Base-by-base conservation (phyloP, 139 green algal genomes). In the Pleodorina starrii region DNA sequence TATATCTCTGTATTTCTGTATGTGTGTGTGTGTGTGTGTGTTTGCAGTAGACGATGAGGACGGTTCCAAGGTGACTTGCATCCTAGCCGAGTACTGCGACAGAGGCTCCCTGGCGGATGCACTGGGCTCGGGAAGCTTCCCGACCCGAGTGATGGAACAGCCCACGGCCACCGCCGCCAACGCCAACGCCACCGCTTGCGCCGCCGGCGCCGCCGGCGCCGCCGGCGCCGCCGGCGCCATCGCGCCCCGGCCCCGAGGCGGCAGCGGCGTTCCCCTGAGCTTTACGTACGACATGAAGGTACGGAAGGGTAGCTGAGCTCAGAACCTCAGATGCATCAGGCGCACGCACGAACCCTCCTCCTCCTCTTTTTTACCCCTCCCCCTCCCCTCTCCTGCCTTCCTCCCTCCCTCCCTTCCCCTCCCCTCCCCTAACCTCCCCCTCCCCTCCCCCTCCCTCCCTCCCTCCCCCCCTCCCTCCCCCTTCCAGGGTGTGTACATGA, bases 21-120 rank as follows among this genome's bases (percentile, higher is more conserved):
- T n/a, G n/a, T n/a, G n/a, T n/a, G n/a, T n/a, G n/a, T n/a, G n/a
- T n/a, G n/a, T n/a, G n/a, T n/a, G n/a, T n/a, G n/a, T n/a, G n/a
- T n/a, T n/a, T n/a, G n/a, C n/a, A n/a, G n/a, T n/a, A n/a, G n/a
- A n/a, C n/a, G n/a, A n/a, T n/a, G n/a, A n/a, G n/a, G n/a, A n/a
- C n/a, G n/a, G n/a, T n/a, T n/a, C n/a, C n/a, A n/a, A n/a, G 2
- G 78, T 85, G 35, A 85, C 78, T 0, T 68, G 44, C 78, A 85
- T 85, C 54, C 54, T 85, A 19, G 78, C 78, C 36, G 78, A 85
- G 54, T 85, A 85, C 50, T 85, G 78, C 57, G 78, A 84, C 50
- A 21, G 17, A 0, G 76, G 76, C 21, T 84, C 76, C 21, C 76
- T 84, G 48, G n/a, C 6, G 48, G 27, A 42, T 1, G 76, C 76